phyloP scores from a whole-genome alignment of 768 basidiomycete genomes.

The Collybia mongolica region DNA sequence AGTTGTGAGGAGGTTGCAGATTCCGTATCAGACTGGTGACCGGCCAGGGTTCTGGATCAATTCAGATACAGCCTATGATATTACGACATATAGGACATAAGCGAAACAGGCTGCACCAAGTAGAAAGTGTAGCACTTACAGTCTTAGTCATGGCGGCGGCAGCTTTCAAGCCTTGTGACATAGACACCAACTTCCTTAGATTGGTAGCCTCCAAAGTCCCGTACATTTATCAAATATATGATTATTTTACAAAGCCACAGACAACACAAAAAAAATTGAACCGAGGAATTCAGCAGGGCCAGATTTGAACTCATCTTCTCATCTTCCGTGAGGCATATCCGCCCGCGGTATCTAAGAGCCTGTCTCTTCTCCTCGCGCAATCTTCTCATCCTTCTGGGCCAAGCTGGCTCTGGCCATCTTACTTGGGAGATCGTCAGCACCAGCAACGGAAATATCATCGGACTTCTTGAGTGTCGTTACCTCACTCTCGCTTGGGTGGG shows the following conservation, averaged over 20 bases:
- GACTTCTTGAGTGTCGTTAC: conserved; percentile 13
- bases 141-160: too few relatives aligned
- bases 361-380: neutral
- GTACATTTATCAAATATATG: neutral
- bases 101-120: too few relatives aligned
- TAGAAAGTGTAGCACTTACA: too few relatives aligned
- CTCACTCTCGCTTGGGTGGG: conserved; percentile 11
- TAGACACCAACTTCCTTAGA: too few relatives aligned
- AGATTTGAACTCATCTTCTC: neutral
- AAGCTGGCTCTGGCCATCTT: conserved; percentile 30
- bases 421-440: conserved; percentile 22
- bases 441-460: conserved; percentile 21
- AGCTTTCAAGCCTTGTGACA: too few relatives aligned
- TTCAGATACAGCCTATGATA: too few relatives aligned
- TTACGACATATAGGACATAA: too few relatives aligned
- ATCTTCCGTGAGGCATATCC: too few relatives aligned
- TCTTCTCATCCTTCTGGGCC: conserved; percentile 15
- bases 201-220: too few relatives aligned
- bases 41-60: too few relatives aligned
- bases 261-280: neutral
- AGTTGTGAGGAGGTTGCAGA: too few relatives aligned
- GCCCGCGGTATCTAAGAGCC: neutral
- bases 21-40: too few relatives aligned
- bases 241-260: conserved; percentile 2
- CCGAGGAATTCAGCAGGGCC: neutral